Conservation (phyloP, 2,329 filamentous ascomycete genomes). For the Ceratocystis destructans region DNA sequence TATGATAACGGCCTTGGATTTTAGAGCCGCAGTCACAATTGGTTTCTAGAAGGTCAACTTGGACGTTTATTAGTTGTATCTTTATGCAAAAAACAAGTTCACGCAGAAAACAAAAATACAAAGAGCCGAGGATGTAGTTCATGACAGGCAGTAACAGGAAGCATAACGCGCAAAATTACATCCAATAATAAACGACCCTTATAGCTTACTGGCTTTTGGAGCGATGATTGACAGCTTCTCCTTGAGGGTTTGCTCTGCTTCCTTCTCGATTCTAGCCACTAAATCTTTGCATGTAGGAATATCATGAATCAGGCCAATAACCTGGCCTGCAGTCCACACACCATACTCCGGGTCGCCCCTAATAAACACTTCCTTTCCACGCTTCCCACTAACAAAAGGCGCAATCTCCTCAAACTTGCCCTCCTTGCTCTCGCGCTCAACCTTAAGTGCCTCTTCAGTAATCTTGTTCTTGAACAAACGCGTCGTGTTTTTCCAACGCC, state of each 20-base stretch:
- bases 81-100: too few species aligned
- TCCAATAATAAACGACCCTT: slow-evolving; percentile 20
- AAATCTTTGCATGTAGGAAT: slow-evolving; percentile 62
- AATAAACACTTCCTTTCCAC: slow-evolving; percentile 79
- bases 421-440: slow-evolving; percentile 68
- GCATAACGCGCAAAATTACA: too few species aligned
- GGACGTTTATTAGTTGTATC: too few species aligned
- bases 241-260: slow-evolving; percentile 53
- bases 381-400: slow-evolving; percentile 75
- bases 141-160: too few species aligned
- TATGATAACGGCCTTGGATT: too few species aligned
- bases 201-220: slow-evolving; percentile 44
- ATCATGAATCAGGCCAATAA: slow-evolving; percentile 78
- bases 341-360: slow-evolving; percentile 86
- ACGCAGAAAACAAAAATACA: too few species aligned
- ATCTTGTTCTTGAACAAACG: slow-evolving; percentile 86
- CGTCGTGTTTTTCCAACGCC: slow-evolving; percentile 86
- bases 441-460: slow-evolving; percentile 60
- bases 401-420: slow-evolving; percentile 86
- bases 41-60: too few species aligned
- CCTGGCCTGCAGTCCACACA: slow-evolving; percentile 94
- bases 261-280: slow-evolving; percentile 59
- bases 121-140: too few species aligned
- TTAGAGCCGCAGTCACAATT: too few species aligned
- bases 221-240: slow-evolving; percentile 44